These are phyloP conservation scores for Zygoascus bituminiphila DNA, from an alignment of 805 yeast species.

Conservation along the genomic window DNA sequence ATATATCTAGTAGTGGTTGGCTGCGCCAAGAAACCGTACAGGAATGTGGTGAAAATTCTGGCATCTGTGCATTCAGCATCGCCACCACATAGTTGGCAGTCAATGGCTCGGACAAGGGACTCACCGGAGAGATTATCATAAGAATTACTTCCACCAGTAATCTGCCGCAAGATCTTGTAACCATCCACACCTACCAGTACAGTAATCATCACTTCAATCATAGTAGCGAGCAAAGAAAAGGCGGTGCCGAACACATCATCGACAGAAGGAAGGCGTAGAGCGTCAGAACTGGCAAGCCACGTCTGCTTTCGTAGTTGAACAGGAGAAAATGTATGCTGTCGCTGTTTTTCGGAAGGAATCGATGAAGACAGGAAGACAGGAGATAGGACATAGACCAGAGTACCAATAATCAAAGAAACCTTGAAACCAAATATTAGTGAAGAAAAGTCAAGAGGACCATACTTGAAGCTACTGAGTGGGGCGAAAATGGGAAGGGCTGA, in stretches of 20 bases:
- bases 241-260: conserved; percentile 5
- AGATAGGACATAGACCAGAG: conserved; percentile 22
- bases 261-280: conserved; percentile 20
- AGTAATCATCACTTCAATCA: conserved; percentile 17
- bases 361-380: conserved; percentile 19
- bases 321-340: not conserved
- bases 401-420: conserved; percentile 23
- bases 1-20: conserved; percentile 21
- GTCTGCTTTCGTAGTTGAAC: conserved; percentile 4
- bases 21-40: conserved; percentile 18
- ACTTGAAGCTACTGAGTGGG: not conserved
- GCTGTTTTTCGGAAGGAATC: conserved; percentile 5
- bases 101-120: conserved; percentile 23
- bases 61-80: conserved; percentile 22
- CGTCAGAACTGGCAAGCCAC: conserved; percentile 23
- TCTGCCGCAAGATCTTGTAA: conserved; percentile 14
- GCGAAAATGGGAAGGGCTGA: conserved; percentile 25
- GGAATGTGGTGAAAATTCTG: conserved; percentile 21
- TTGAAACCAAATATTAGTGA: conserved; percentile 17
- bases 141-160: conserved; percentile 10
- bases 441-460: conserved; percentile 7
- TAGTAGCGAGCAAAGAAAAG: conserved; percentile 8
- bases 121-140: not conserved
- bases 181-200: conserved; percentile 21
- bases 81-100: conserved; percentile 33